These are phyloP conservation scores for Pachyrhizus erosus DNA, from an alignment of 306 rosid genomes.

Conservation along the genomic window DNA sequence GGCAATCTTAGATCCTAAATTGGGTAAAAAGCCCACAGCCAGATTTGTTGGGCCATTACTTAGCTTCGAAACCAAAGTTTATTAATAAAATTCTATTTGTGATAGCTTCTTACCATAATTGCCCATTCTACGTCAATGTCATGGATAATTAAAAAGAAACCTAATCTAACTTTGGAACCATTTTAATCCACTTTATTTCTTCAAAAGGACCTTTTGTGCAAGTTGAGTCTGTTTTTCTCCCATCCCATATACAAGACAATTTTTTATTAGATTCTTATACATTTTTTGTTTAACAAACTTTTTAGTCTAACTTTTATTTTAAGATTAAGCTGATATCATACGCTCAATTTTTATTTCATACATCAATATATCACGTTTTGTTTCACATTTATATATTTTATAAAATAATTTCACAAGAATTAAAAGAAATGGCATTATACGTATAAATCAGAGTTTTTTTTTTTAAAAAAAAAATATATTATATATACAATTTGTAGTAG, in stretches of 20 bases:
- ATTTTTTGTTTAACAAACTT: background rate
- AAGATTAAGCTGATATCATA: background rate
- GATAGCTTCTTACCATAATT: background rate
- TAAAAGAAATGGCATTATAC: background rate
- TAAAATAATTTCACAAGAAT: background rate
- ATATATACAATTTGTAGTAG: no score
- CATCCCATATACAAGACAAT: background rate
- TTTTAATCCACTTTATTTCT: background rate
- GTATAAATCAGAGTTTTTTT: background rate
- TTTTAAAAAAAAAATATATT: no score
- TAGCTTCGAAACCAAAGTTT: no score
- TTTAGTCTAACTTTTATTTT: background rate
- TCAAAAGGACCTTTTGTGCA: background rate
- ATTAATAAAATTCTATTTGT: no score
- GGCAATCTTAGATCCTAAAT: no score
- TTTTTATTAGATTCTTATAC: background rate
- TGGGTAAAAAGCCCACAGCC: no score
- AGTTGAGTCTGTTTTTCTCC: background rate
- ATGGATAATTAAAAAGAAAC: background rate
- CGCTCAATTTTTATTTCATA: background rate
- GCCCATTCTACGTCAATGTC: background rate
- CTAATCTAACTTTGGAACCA: background rate
- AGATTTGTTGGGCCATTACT: no score
- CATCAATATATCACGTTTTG: background rate
- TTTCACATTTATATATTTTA: background rate